These are phyloP conservation scores for Phascolomyces articulosus DNA, from an alignment of 371 early-diverging fungal species.

Conservation along the genomic window DNA sequence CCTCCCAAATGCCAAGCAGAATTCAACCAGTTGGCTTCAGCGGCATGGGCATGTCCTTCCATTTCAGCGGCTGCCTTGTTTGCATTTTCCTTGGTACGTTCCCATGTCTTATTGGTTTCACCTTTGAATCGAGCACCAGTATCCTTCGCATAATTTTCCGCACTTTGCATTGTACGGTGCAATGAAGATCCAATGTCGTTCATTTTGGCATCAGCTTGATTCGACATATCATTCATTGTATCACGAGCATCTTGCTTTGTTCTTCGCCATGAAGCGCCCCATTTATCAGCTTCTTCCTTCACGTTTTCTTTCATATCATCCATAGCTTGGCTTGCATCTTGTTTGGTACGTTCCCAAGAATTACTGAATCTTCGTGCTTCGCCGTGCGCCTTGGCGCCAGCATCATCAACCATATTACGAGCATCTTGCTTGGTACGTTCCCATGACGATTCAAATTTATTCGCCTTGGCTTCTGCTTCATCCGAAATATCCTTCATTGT, in stretches of 20 bases:
- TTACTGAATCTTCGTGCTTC: no score
- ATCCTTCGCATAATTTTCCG: no score
- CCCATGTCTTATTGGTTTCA: no score
- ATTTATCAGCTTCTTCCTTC: background rate
- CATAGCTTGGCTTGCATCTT: conserved; percentile 14
- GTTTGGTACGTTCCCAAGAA: conserved; percentile 9
- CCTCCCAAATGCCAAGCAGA: conserved; percentile 1
- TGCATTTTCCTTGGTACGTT: conserved; percentile 6
- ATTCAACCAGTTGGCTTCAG: background rate
- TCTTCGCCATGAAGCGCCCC: conserved; percentile 3
- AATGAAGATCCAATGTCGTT: no score
- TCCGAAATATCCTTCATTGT: background rate
- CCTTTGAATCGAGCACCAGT: no score
- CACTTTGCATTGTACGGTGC: no score
- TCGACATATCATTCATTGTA: conserved; percentile 6
- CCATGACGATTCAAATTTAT: conserved; percentile 1
- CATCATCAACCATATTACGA: conserved; percentile 7
- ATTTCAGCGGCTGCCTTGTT: background rate
- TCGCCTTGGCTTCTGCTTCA: conserved; percentile 6
- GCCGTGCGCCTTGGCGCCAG: background rate
- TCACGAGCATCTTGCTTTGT: background rate
- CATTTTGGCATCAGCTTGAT: background rate
- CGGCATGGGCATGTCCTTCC: background rate
- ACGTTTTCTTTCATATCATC: background rate
- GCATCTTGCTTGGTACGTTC: background rate